Evolutionary conservation across 2,329 filamentous ascomycete genomes (phyloP), one percentile per base, ranked within the genome.

Genomic region (Colletotrichum sp.): DNA sequence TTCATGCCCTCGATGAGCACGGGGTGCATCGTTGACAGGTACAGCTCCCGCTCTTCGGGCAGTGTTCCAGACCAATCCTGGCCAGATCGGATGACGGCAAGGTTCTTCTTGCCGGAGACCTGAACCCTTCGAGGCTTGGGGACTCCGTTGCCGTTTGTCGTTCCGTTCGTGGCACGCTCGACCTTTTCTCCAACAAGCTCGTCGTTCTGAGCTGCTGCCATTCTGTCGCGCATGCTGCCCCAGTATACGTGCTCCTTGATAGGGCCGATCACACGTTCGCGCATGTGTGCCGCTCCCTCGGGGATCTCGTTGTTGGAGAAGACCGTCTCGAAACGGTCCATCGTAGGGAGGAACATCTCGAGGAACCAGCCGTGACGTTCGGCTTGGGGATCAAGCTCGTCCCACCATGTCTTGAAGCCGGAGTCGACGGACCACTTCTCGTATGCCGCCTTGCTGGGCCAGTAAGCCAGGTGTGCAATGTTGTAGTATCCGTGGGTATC

Each of bases 151-250:
- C 48, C 36, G n/a, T 36, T 28, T 10, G 15, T 48, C n/a, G n/a
- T n/a, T 18, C 18, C 12, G 5, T 57, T 30, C 6, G 57, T 18
- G 15, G 32, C 28, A 7, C 59, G 36, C 8, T 32, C 66, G 18
- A 39, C 59, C 18, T 68, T 78, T n/a, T 82, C 79, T 2, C 84
- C 84, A 1, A 77, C 67, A 3, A 88, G 77, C 5, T 74, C 70
- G 77, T 86, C 83, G 28, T 80, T 83, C 77, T 88, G 86, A 8
- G 83, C 80, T 4, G 79, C 79, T 5, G 86, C 81, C 16, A 88
- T 72, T 6, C 87, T 83, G 75, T 88, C 86, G 16, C 86, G 82
- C 86, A 87, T 87, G 77, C 85, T 86, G 3, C 86, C 87, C 85
- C 86, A 88, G 77, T 88, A 88, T 2, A 82, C 84, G 76, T 88